A percentile compares a stretch with the other conserved stretches of the same genome.
These are phyloP conservation scores for Dillenia suffruticosa DNA, from an alignment of 164 flowering plant genomes.

Conservation along the genomic window DNA sequence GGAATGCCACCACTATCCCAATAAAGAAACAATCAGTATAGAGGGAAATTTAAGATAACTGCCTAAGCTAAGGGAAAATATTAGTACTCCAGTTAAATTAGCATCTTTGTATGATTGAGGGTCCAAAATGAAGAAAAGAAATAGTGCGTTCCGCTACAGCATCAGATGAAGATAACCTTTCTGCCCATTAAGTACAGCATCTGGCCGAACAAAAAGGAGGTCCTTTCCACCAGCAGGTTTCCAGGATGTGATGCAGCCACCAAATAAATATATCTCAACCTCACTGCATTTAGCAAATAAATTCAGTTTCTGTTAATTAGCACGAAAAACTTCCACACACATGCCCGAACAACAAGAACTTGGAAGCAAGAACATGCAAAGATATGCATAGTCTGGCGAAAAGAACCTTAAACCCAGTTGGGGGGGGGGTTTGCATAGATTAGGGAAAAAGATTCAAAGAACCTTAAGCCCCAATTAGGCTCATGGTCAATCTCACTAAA, in stretches of 20 bases:
- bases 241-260: conserved; percentile 94
- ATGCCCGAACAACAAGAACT: too few species aligned
- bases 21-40: conserved; percentile 16
- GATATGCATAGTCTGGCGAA: too few species aligned
- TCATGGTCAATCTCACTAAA: too few species aligned
- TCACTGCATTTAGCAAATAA: conserved; percentile 44
- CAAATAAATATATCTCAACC: conserved; percentile 82
- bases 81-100: too few species aligned
- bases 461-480: too few species aligned
- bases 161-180: conserved; percentile 47
- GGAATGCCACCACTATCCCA: conserved; percentile 85
- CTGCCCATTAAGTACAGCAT: conserved; percentile 84
- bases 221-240: conserved; percentile 71
- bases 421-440: too few species aligned
- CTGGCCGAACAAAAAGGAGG: conserved; percentile 90
- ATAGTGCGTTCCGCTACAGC: too few species aligned
- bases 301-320: background rate
- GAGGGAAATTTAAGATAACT: background rate
- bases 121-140: background rate
- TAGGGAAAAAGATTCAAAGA: too few species aligned
- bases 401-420: too few species aligned
- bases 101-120: background rate
- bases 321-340: background rate
- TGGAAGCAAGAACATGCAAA: background rate
- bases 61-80: too few species aligned